Conservation (phyloP, 257 asterid genomes). For the Mitragyna speciosa region DNA sequence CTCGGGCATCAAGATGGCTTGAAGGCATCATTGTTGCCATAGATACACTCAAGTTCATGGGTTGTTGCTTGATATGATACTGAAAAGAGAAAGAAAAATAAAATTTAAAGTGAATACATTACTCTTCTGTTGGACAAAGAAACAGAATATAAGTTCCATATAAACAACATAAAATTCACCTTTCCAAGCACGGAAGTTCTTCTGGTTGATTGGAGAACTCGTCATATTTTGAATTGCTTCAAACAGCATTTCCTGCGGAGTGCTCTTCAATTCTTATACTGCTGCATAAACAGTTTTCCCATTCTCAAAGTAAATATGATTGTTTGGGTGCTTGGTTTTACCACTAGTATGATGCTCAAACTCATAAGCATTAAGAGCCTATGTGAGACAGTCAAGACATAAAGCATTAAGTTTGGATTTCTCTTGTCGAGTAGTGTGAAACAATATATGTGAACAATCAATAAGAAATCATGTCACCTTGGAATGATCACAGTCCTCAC, state of each 20-base stretch:
- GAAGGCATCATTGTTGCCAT: slow-evolving; percentile 42
- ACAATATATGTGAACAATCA: slow-evolving; percentile 2
- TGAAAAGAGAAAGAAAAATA: slow-evolving; percentile 26
- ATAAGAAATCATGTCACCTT: slow-evolving; percentile 39
- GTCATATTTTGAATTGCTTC: slow-evolving; percentile 52
- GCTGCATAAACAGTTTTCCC: slow-evolving; percentile 72
- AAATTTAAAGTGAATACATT: neutral
- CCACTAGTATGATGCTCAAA: slow-evolving; percentile 82
- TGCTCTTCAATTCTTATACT: slow-evolving; percentile 70
- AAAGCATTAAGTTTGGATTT: no score
- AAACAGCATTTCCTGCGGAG: slow-evolving; percentile 57
- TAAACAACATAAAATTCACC: slow-evolving; percentile 36
- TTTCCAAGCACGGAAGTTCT: slow-evolving; percentile 65
- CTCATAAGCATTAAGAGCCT: slow-evolving; percentile 67
- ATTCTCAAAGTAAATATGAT: slow-evolving; percentile 42
- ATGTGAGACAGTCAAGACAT: slow-evolving; percentile 17
- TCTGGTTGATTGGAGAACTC: slow-evolving; percentile 57
- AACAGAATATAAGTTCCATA: neutral
- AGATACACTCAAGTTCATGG: slow-evolving; percentile 58
- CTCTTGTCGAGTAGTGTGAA: neutral
- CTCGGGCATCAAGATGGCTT: slow-evolving; percentile 36
- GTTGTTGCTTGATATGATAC: slow-evolving; percentile 66
- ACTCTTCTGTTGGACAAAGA: no score
- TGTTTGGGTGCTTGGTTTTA: slow-evolving; percentile 62
- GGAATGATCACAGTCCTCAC: slow-evolving; percentile 63